Evolutionary conservation across 2,329 filamentous ascomycete species (phyloP), one percentile per base, ranked within the genome.

Genomic region (Cladobotryum protrusum): DNA sequence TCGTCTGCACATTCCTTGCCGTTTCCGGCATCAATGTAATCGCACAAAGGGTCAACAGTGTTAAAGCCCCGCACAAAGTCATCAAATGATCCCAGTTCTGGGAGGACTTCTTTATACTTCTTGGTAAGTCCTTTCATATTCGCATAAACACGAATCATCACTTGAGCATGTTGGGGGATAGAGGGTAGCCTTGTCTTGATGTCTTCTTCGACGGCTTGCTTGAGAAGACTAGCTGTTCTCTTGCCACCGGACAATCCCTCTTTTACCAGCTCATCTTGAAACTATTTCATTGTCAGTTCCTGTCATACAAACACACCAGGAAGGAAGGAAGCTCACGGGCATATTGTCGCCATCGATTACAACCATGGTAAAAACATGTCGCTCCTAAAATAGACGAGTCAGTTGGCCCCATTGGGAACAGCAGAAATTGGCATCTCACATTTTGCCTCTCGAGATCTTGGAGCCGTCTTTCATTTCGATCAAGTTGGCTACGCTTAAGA

Each of bases 1-100:
- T 65, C 62, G 55, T 72, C 70, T 2, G 68, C 59, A 43, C 69
- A 72, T 51, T 72, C 69, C 48, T 72, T 72, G 9, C 69, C 69
- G 48, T 66, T 62, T 5, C 70, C 71, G 9, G 67, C 69, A 58
- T 72, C 68, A 19, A 72, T 61, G 49, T 66, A 70, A 36, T 72
- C 68, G 52, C 65, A 70, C 17, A 67, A 48, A 1, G 58, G 47
- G 43, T 65, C 54, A 18, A 61, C 64, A 56, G 66, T 70, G 47
- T 72, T 72, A 59, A 73, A 72, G 0, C 69, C 71, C 15, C 66
- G 66, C 13, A 71, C 61, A 50, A 72, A 73, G 2, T 60, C 55
- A 18, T 56, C 49, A 36, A 73, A 56, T 1, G 54, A 53, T 6
- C 54, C 53, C 4, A 56, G 42, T 9, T 61, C 50, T 9, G 46